Evolutionary conservation across 352 stramenopile species (phyloP).

Genomic region (Peronosclerospora sorghi): DNA sequence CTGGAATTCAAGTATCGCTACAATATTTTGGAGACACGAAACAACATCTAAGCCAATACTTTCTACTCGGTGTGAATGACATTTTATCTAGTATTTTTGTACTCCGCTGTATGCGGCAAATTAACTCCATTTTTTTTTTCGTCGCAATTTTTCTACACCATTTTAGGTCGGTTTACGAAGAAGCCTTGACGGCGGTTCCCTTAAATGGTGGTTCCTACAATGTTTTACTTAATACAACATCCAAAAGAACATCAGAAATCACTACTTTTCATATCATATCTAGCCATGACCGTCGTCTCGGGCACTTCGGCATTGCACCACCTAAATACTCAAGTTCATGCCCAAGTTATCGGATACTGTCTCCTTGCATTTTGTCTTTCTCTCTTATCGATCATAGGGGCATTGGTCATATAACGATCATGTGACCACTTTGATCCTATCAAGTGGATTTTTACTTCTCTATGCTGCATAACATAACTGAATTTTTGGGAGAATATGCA

Average conservation of each 20-base stretch:
- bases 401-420: constrained; percentile 75
- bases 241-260: constrained; percentile 78
- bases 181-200: constrained; percentile 84
- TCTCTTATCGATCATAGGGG: constrained; percentile 68
- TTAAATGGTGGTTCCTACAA: constrained; percentile 90
- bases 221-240: constrained; percentile 86
- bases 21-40: constrained; percentile 13
- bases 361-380: constrained; percentile 70
- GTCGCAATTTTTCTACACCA: constrained; percentile 63
- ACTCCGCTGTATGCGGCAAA: constrained; percentile 74
- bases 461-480: constrained; percentile 51
- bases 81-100: constrained; percentile 85
- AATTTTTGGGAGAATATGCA: constrained; percentile 58
- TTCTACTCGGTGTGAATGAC: constrained; percentile 88
- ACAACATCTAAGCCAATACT: constrained; percentile 55
- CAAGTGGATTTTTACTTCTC: constrained; percentile 47
- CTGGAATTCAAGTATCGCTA: constrained; percentile 15
- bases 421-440: constrained; percentile 60
- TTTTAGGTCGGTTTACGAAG: constrained; percentile 84
- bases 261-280: constrained; percentile 87
- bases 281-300: constrained; percentile 77
- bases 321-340: constrained; percentile 39
- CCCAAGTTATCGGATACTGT: constrained; percentile 36
- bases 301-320: constrained; percentile 51
- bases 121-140: constrained; percentile 76